These are phyloP conservation scores for Fusarium veterinarium DNA, from an alignment of 2,329 filamentous ascomycete species.

Conservation along the genomic window DNA sequence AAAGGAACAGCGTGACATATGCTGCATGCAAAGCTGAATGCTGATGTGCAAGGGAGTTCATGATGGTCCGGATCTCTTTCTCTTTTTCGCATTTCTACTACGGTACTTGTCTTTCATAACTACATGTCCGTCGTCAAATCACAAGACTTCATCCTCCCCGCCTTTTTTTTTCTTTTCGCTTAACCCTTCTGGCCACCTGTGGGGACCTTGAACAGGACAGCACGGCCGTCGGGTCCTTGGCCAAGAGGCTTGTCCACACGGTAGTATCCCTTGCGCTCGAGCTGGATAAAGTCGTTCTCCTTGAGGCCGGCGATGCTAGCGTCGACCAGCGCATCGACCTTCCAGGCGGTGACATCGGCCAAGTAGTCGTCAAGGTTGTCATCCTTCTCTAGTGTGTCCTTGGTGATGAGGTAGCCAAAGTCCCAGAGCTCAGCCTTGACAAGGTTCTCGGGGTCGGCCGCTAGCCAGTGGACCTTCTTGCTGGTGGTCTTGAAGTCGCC, in stretches of 20 bases:
- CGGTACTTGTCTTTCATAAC: slow-evolving; percentile 22
- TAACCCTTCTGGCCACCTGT: slow-evolving; percentile 60
- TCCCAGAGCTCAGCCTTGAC: slow-evolving; percentile 89
- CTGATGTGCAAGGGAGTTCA: background rate
- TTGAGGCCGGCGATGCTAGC: slow-evolving; percentile 82
- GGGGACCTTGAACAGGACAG: slow-evolving; percentile 68
- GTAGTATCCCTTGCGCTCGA: slow-evolving; percentile 94
- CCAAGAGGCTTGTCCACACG: slow-evolving; percentile 77
- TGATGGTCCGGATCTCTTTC: slow-evolving; percentile 7
- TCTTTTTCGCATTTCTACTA: slow-evolving; percentile 20
- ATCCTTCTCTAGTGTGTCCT: slow-evolving; percentile 91
- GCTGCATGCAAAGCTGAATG: background rate
- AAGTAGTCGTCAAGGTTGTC: slow-evolving; percentile 88
- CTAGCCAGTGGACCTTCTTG: slow-evolving; percentile 97
- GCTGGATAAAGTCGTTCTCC: slow-evolving; percentile 92
- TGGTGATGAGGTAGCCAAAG: slow-evolving; percentile 94
- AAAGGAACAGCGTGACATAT: background rate
- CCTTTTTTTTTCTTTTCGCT: background rate
- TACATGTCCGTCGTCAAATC: slow-evolving; percentile 38
- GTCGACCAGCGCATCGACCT: slow-evolving; percentile 81
- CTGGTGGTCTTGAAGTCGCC: slow-evolving; percentile 95
- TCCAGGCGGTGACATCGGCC: slow-evolving; percentile 78
- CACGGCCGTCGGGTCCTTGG: slow-evolving; percentile 63
- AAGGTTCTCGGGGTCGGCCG: slow-evolving; percentile 78
- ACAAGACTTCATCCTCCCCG: slow-evolving; percentile 1